Conservation (phyloP, 805 yeast species). For the Kodamaea leandrae region DNA sequence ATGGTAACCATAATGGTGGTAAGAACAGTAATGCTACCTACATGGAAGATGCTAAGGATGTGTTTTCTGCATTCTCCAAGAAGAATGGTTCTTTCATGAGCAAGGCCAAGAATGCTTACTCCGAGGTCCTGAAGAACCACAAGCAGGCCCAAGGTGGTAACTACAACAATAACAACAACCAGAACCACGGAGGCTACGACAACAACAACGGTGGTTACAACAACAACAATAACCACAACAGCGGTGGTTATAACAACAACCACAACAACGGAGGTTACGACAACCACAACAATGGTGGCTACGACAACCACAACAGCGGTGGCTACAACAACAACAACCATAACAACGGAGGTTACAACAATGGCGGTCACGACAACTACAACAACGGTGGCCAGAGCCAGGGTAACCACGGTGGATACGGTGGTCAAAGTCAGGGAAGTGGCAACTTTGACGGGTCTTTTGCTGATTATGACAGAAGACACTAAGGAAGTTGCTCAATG, state of each 20-base stretch:
- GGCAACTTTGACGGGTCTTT: constrained; percentile 7
- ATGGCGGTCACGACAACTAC: neutral
- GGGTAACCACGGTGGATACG: constrained; percentile 1
- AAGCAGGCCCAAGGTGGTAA: constrained; percentile 7
- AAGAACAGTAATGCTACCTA: constrained; percentile 27
- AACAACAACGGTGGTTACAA: constrained; percentile 1
- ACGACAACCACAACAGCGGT: constrained; percentile 6
- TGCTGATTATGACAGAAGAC: constrained; percentile 6
- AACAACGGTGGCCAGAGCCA: neutral
- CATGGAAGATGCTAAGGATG: constrained; percentile 35
- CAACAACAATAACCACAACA: constrained; percentile 3
- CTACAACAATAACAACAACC: constrained; percentile 1
- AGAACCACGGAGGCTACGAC: constrained; percentile 1
- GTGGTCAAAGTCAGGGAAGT: neutral
- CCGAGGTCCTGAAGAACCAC: constrained; percentile 27
- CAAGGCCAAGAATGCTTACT: constrained; percentile 37
- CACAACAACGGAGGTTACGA: constrained; percentile 1
- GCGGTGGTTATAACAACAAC: constrained; percentile 5
- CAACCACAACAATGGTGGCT: constrained; percentile 1
- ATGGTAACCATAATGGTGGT: constrained; percentile 13
- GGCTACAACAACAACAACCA: constrained; percentile 14
- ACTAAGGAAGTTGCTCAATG: no score
- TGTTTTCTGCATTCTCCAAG: constrained; percentile 31
- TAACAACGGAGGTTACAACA: constrained; percentile 2
- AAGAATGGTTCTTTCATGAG: constrained; percentile 27